phyloP scores from a whole-genome alignment of 148 eudicot species.

The Fagopyrum esculentum region DNA sequence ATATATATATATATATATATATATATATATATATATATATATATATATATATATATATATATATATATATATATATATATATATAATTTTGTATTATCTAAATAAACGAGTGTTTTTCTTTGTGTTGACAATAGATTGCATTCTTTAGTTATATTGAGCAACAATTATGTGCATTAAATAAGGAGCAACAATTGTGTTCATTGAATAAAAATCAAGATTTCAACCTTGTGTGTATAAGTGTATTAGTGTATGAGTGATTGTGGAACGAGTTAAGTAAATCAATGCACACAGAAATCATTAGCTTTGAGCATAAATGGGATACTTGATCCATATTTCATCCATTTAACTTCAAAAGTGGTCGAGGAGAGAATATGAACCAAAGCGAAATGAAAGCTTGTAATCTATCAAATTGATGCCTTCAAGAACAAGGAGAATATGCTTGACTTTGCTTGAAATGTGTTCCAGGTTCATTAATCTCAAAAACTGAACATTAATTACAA shows the following conservation, averaged over 20 bases:
- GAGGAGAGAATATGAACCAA: neutral
- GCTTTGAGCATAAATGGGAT: neutral
- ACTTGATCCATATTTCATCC: neutral
- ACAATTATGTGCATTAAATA: neutral
- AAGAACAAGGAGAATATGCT: neutral
- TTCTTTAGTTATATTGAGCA: neutral
- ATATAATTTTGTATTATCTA: no score
- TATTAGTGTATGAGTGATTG: neutral
- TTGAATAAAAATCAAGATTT: neutral
- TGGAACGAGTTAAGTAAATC: neutral
- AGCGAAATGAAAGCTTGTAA: no score
- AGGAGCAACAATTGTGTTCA: neutral
- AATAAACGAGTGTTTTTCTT: no score
- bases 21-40: no score
- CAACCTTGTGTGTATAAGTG: neutral
- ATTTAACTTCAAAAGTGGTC: neutral
- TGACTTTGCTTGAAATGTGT: neutral
- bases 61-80: no score
- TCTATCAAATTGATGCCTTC: no score
- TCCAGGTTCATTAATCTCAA: no score
- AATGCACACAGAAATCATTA: neutral
- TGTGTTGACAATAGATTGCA: neutral
- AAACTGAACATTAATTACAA: no score
- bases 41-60: no score
- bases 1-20: no score